Percentiles rank a stretch among this genome's conserved stretches.
Conservation (phyloP, 1,284 basidiomycete species). For the Ceratobasidium sp. region DNA sequence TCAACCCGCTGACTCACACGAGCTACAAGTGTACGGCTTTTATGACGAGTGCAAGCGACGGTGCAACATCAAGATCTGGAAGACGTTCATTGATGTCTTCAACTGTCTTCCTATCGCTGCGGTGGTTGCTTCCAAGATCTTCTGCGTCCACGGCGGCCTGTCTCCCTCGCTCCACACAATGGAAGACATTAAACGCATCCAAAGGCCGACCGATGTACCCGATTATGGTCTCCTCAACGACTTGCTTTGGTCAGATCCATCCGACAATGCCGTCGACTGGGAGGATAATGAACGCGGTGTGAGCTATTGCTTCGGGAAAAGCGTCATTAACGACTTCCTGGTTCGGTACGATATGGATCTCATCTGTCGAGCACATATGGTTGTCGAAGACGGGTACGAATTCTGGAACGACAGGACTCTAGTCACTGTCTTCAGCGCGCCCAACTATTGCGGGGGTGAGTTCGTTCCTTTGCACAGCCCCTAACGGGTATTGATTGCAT, state of each 20-base stretch:
- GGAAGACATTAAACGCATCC: conserved; percentile 99
- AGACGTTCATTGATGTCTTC: conserved; percentile 99
- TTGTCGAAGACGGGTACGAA: conserved; percentile 99
- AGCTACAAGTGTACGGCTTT: conserved; percentile 90
- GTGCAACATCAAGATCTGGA: conserved; percentile 99
- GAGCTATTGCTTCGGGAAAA: conserved; percentile 99
- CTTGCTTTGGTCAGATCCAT: conserved; percentile 98
- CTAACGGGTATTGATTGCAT: conserved; percentile 45
- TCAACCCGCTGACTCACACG: conserved; percentile 38
- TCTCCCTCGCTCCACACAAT: conserved; percentile 98
- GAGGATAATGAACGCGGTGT: conserved; percentile 99
- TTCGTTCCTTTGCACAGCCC: conserved; percentile 49
- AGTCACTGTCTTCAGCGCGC: conserved; percentile 98
- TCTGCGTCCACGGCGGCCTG: conserved; percentile 98
- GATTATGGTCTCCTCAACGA: conserved; percentile 99
- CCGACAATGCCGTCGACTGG: conserved; percentile 98
- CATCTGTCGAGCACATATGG: conserved; percentile 99
- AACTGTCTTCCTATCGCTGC: conserved; percentile 99
- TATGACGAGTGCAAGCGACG: conserved; percentile 99
- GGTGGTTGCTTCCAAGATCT: conserved; percentile 99
- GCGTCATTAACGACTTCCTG: conserved; percentile 96
- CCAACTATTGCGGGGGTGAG: conserved; percentile 96
- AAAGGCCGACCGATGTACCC: conserved; percentile 98
- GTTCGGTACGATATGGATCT: conserved; percentile 96
- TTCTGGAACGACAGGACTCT: conserved; percentile 99